Conservation (phyloP, 345 rosid species). For the Raphanus sativus region DNA sequence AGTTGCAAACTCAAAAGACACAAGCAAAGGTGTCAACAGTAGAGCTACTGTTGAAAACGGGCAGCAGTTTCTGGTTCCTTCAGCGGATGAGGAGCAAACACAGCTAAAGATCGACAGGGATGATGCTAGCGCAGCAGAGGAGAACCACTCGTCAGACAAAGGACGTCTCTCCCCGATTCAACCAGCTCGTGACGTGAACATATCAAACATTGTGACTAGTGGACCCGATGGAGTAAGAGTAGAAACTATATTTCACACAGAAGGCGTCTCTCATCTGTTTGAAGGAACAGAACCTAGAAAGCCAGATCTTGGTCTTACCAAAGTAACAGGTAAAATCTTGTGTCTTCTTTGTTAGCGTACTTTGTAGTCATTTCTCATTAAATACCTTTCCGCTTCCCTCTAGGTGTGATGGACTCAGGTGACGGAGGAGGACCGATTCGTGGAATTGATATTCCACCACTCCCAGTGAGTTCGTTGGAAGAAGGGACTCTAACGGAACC, state of each 20-base stretch:
- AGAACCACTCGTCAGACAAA: constrained; percentile 21
- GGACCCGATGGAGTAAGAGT: constrained; percentile 28
- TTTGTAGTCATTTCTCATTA: background rate
- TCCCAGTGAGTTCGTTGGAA: constrained; percentile 15
- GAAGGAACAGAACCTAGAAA: constrained; percentile 21
- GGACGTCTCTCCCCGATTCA: constrained; percentile 26
- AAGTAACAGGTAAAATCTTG: constrained; percentile 18
- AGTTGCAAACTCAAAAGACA: constrained; percentile 24
- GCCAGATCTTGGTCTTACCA: constrained; percentile 16
- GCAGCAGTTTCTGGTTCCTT: constrained; percentile 12
- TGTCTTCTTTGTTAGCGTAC: background rate
- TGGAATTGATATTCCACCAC: constrained; percentile 15
- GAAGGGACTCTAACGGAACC: constrained; percentile 27
- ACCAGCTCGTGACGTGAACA: constrained; percentile 21
- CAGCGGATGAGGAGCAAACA: constrained; percentile 22
- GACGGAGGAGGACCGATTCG: constrained; percentile 15
- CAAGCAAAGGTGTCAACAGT: constrained; percentile 21
- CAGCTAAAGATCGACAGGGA: constrained; percentile 14
- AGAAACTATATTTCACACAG: constrained; percentile 28
- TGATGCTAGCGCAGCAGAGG: constrained; percentile 2
- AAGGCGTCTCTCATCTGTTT: constrained; percentile 13
- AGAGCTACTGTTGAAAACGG: constrained; percentile 10
- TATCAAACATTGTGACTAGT: constrained; percentile 21
- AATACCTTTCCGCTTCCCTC: background rate
- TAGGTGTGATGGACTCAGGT: constrained; percentile 22